Percentiles rank a stretch among this genome's conserved stretches.
Conservation (phyloP, 2,329 filamentous ascomycete genomes). For the Fusarium miscanthi region DNA sequence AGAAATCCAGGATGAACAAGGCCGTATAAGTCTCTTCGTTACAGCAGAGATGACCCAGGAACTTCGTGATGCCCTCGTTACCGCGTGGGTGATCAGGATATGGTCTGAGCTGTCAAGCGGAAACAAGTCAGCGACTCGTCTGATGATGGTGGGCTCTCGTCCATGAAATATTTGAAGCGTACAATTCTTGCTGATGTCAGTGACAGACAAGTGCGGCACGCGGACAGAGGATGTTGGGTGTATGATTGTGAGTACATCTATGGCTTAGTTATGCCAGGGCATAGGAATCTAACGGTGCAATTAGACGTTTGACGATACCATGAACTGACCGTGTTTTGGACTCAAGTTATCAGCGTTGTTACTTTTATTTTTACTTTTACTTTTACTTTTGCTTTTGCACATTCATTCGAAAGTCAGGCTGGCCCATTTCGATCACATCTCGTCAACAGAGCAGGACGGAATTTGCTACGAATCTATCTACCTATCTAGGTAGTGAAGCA, state of each 20-base stretch:
- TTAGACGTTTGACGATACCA: not conserved
- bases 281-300: not conserved
- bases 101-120: slow-evolving; percentile 49
- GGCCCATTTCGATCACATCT: not conserved
- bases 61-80: slow-evolving; percentile 50
- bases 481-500: not conserved
- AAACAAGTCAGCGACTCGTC: slow-evolving; percentile 45
- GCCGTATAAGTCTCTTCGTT: slow-evolving; percentile 47
- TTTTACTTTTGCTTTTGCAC: not conserved
- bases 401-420: not conserved
- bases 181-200: slow-evolving; percentile 19
- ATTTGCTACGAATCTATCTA: not conserved
- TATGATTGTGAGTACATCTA: slow-evolving; percentile 3
- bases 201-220: slow-evolving; percentile 25
- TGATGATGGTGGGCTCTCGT: slow-evolving; percentile 28
- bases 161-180: not conserved
- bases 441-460: not conserved
- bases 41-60: slow-evolving; percentile 45
- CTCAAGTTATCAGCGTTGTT: not conserved
- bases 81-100: slow-evolving; percentile 51
- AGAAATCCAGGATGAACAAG: slow-evolving; percentile 45
- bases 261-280: not conserved
- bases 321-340: not conserved
- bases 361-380: not conserved
- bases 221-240: slow-evolving; percentile 9